Evolutionary conservation across 2,329 filamentous ascomycete species (phyloP).

Genomic region (Xylaria multiplex): DNA sequence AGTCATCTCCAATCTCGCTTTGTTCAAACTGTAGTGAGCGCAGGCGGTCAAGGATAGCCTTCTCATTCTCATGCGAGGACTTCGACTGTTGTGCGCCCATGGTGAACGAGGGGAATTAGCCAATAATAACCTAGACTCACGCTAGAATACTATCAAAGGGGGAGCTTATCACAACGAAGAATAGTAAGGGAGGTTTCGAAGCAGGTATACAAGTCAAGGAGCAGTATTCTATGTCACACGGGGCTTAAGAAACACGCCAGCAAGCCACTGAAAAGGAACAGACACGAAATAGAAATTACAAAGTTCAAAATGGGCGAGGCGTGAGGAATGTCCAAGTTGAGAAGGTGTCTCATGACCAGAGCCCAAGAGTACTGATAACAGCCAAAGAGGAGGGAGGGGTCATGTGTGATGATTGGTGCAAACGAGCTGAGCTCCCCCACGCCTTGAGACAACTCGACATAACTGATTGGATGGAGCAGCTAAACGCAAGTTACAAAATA

Average conservation of each 20-base stretch:
- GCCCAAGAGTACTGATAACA: conserved; percentile 27
- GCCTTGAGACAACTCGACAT: neutral
- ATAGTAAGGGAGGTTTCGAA: neutral
- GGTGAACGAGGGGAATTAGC: conserved; percentile 18
- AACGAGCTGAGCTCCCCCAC: neutral
- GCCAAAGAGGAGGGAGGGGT: conserved; percentile 14
- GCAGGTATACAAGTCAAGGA: neutral
- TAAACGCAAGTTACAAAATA: neutral
- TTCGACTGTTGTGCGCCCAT: conserved; percentile 61
- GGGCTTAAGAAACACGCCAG: neutral
- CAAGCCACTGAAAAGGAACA: neutral
- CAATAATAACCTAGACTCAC: neutral
- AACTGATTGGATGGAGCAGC: conserved; percentile 7
- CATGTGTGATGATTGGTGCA: conserved; percentile 21
- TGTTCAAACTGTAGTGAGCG: conserved; percentile 59
- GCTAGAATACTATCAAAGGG: neutral
- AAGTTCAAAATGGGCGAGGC: neutral
- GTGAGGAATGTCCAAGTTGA: conserved; percentile 28
- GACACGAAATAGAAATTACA: neutral
- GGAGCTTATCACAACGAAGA: neutral
- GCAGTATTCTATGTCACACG: neutral
- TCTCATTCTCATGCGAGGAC: conserved; percentile 51
- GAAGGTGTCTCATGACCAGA: conserved; percentile 37
- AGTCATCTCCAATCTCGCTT: conserved; percentile 54
- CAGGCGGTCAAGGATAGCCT: conserved; percentile 57